Conservation (phyloP, 306 rosid genomes). For the Glycine tomentella region DNA sequence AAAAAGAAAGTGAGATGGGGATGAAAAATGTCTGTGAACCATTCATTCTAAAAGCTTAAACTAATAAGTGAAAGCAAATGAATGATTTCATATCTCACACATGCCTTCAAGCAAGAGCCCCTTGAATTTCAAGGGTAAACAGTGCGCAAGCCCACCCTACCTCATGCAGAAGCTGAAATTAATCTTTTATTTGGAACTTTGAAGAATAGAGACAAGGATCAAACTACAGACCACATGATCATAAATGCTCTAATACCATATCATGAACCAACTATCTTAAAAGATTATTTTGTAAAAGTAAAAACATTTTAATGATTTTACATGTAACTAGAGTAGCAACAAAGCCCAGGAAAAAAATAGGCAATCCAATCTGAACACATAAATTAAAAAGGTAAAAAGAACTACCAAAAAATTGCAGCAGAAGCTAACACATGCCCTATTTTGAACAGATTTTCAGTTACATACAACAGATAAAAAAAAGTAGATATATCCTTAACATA, state of each 20-base stretch:
- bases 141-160: background rate
- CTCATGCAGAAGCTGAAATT: background rate
- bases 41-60: background rate
- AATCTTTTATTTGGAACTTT: background rate
- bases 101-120: background rate
- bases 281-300: background rate
- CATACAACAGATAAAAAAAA: background rate
- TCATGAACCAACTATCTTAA: background rate
- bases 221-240: background rate
- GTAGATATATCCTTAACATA: background rate
- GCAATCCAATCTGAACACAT: background rate
- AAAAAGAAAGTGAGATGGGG: background rate
- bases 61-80: background rate
- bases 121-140: background rate
- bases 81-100: background rate
- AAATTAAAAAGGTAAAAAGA: background rate
- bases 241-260: background rate
- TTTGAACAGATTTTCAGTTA: background rate
- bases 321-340: background rate
- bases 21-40: background rate
- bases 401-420: background rate
- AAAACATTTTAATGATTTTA: background rate
- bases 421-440: background rate
- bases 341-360: background rate
- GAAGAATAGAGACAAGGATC: constrained; percentile 1